Conservation (phyloP, 345 rosid species). For the Euphorbia pulcherrima region DNA sequence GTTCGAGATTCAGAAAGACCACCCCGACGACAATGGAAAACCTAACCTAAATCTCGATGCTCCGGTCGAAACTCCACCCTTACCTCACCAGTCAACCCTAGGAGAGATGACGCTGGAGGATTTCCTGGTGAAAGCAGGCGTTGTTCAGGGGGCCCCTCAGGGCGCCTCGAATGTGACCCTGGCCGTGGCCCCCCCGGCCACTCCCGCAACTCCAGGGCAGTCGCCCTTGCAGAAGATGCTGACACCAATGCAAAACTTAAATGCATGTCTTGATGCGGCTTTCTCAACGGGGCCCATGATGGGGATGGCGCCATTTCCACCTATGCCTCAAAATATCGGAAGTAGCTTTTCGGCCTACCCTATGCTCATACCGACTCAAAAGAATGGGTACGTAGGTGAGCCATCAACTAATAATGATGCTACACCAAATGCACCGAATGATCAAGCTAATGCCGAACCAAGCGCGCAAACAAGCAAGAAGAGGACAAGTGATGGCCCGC, state of each 20-base stretch:
- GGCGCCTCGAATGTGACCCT: background rate
- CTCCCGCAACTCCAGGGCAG: background rate
- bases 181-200: background rate
- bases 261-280: conserved; percentile 26
- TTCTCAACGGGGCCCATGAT: conserved; percentile 35
- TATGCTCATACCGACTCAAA: conserved; percentile 25
- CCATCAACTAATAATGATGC: conserved; percentile 22
- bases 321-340: conserved; percentile 15
- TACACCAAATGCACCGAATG: conserved; percentile 34
- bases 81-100: conserved; percentile 52
- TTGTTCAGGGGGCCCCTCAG: conserved; percentile 36
- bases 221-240: conserved; percentile 5
- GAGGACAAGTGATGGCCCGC: conserved; percentile 63
- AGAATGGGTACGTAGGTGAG: conserved; percentile 36
- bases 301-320: conserved; percentile 26
- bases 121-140: conserved; percentile 76
- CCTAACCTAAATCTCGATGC: conserved; percentile 7
- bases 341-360: conserved; percentile 24
- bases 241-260: conserved; percentile 2
- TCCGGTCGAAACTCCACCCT: conserved; percentile 17
- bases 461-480: conserved; percentile 36
- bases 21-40: conserved; percentile 17
- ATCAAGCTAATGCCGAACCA: conserved; percentile 30
- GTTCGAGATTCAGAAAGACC: conserved; percentile 70
- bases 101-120: conserved; percentile 86